Evolutionary conservation across 2,329 filamentous ascomycete genomes (phyloP), one percentile per base, ranked within the genome.

Genomic region (Talaromyces sp.): DNA sequence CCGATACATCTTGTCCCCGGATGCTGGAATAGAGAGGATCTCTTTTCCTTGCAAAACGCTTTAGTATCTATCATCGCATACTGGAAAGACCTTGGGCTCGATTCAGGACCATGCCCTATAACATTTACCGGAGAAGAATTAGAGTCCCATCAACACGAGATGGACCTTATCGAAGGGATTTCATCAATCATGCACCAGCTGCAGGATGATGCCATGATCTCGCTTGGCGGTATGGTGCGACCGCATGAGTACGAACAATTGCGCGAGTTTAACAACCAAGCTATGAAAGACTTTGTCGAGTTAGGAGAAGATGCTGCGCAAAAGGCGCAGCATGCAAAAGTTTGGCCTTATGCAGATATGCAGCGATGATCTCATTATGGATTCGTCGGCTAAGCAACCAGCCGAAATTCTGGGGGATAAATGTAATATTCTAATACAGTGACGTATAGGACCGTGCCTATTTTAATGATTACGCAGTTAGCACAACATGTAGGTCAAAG

Each of bases 21-120:
- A 2, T 67, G 63, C 42, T 67, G 63, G 65, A 59, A 66, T 15
- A 58, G 61, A 28, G 61, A 67, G 42, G 65, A 66, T 55, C 58
- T 63, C 9, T 66, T 67, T 55, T 67, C 63, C 10, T 55, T 67
- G n/a, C 63, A 61, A 30, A 61, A 67, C 57, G 42, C 63, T n/a
- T 32, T 65, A 39, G 62, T 66, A n/a, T 55, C 49, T 22, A 52
- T 63, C 19, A 56, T 64, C 17, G 61, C 65, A 32, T 61, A 56
- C 19, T 67, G 64, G 63, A 11, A 62, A 25, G 54, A 64, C 8
- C 57, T 67, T 10, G n/a, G 7, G 0, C 32, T 47, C 13, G 27
- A 22, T 58, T 27, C 36, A 54, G 55, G 10, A 6, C 25, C 56
- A 44, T 64, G 61, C 52, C 65, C 63, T 19, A 51, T 66, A 27